A percentile compares a stretch with the other conserved stretches of the same genome.
Evolutionary conservation across 179 eudicot species (phyloP).

Genomic region (Beta corolliflora): DNA sequence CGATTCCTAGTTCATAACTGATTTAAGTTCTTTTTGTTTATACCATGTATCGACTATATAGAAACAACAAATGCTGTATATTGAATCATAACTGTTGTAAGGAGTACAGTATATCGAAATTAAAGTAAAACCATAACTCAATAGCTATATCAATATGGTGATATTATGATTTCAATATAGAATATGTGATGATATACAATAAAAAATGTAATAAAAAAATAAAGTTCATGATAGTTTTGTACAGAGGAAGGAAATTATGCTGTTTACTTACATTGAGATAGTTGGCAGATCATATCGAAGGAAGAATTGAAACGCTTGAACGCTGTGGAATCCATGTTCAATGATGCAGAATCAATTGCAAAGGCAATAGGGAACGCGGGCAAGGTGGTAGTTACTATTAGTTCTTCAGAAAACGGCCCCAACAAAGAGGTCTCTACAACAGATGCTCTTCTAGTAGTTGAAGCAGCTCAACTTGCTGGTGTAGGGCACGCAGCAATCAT

Average conservation of each 20-base stretch:
- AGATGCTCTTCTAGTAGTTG: slow-evolving; percentile 74
- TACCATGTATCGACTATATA: too few relatives aligned
- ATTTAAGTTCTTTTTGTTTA: too few relatives aligned
- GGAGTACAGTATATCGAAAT: too few relatives aligned
- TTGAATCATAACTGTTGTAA: too few relatives aligned
- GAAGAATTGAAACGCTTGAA: slow-evolving; percentile 87
- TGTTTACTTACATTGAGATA: not conserved
- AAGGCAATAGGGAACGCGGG: slow-evolving; percentile 93
- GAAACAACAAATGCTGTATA: too few relatives aligned
- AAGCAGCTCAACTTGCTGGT: slow-evolving; percentile 82
- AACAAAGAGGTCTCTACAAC: slow-evolving; percentile 49
- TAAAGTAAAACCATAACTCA: too few relatives aligned
- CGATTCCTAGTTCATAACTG: too few relatives aligned
- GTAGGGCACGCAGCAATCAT: slow-evolving; percentile 76
- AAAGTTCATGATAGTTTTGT: too few relatives aligned
- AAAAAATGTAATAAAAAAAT: too few relatives aligned
- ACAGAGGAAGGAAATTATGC: not conserved
- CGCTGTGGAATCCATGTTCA: slow-evolving; percentile 79
- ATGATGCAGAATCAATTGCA: slow-evolving; percentile 80
- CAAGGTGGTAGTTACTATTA: slow-evolving; percentile 86
- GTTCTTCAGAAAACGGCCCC: slow-evolving; percentile 72
- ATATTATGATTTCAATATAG: too few relatives aligned
- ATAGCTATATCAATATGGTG: too few relatives aligned
- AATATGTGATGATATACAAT: too few relatives aligned
- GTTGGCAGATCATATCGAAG: slow-evolving; percentile 74